Evolutionary conservation across 192 early-diverging fungal genomes (phyloP).

Genomic region (Backusella psychrophila): DNA sequence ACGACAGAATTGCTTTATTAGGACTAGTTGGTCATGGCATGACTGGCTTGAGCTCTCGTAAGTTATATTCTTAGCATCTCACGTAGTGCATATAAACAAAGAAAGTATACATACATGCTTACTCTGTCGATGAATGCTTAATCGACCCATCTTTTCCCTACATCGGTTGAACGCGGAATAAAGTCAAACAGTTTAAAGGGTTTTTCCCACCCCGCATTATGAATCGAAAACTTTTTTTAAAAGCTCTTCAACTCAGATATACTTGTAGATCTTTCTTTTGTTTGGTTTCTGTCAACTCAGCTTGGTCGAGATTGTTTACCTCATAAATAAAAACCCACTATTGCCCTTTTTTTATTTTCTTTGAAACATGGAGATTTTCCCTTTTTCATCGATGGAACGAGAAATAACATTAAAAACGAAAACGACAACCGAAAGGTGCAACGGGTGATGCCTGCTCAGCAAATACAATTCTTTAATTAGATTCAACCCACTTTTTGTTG

Average conservation of each 20-base stretch:
- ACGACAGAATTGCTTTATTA: neutral
- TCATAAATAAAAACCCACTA: neutral
- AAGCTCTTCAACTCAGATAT: neutral
- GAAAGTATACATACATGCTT: neutral
- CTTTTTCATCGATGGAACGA: neutral
- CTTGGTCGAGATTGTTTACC: neutral
- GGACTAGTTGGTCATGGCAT: neutral
- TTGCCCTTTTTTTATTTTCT: neutral
- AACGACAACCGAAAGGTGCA: no score
- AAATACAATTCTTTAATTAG: neutral
- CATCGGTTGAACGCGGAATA: neutral
- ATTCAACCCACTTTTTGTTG: neutral
- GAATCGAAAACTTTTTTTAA: neutral
- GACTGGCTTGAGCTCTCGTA: neutral
- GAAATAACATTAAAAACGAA: neutral
- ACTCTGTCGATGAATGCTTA: neutral
- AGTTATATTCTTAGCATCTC: neutral
- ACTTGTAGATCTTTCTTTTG: slow-evolving; percentile 2
- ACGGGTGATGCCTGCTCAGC: neutral
- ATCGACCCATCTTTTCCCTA: neutral
- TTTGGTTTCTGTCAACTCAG: neutral
- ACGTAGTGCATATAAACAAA: neutral
- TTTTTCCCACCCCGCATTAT: neutral
- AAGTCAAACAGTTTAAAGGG: neutral
- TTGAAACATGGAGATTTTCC: neutral